These are phyloP conservation scores for Trypanosoma vivax DNA, from an alignment of 208 protist genomes.

Conservation along the genomic window DNA sequence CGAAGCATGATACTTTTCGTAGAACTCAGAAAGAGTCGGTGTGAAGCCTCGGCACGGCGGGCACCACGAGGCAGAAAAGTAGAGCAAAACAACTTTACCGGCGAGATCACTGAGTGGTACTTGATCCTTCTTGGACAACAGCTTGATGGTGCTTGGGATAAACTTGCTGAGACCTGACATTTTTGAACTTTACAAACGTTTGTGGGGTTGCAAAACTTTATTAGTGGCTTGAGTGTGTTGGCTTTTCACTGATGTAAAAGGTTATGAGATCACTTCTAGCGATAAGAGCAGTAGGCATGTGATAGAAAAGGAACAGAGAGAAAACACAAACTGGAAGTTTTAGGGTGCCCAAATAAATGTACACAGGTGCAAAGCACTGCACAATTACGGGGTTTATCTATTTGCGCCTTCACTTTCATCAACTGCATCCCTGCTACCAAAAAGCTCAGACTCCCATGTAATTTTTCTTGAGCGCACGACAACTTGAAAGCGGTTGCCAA, in stretches of 20 bases:
- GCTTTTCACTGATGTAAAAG: background rate
- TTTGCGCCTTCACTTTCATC: no score
- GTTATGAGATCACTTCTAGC: no score
- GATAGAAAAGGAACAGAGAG: no score
- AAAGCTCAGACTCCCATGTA: no score
- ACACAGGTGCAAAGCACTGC: no score
- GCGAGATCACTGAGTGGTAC: conserved; percentile 26
- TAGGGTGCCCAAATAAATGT: no score
- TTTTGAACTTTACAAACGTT: conserved; percentile 2
- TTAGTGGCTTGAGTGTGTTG: background rate
- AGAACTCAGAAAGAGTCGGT: conserved; percentile 77
- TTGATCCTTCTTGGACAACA: conserved; percentile 38
- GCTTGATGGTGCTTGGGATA: conserved; percentile 34
- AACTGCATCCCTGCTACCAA: no score
- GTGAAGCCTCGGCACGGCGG: conserved; percentile 91
- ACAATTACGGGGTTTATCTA: no score
- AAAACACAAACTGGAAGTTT: no score
- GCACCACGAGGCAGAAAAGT: conserved; percentile 92
- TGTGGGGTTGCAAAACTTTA: conserved; percentile 4
- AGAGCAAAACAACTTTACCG: conserved; percentile 75
- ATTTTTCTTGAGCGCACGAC: no score
- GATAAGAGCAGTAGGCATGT: no score
- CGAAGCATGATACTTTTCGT: conserved; percentile 48
- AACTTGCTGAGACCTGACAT: conserved; percentile 76
- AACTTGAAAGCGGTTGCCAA: no score